These are phyloP conservation scores for Aspergillus pseudoterreus DNA, from an alignment of 2,329 filamentous ascomycete species.

Conservation along the genomic window DNA sequence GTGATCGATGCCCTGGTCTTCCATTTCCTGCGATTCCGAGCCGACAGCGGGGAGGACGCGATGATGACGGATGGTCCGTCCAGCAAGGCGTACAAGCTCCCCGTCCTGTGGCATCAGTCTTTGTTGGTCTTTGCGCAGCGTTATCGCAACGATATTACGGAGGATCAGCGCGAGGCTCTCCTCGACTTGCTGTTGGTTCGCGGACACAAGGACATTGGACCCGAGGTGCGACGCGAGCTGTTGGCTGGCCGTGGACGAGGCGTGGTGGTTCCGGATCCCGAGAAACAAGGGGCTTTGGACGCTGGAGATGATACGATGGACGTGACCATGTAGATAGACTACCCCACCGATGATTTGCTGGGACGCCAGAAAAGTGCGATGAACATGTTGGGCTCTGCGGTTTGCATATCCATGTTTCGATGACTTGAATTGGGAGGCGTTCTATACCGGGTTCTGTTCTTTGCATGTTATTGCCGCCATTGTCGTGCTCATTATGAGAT, in stretches of 20 bases:
- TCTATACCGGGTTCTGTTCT: too few species aligned
- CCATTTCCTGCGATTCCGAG: constrained; percentile 89
- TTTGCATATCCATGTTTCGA: constrained; percentile 2
- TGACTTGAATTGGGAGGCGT: constrained; percentile 3
- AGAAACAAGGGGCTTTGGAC: constrained; percentile 57
- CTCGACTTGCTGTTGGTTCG: constrained; percentile 80
- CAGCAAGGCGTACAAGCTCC: constrained; percentile 60
- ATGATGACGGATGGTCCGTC: constrained; percentile 41
- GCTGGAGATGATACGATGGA: constrained; percentile 91
- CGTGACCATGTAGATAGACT: constrained; percentile 46
- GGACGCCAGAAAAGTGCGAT: background rate
- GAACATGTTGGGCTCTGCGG: background rate
- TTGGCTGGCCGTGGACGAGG: constrained; percentile 84
- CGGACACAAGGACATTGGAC: constrained; percentile 83
- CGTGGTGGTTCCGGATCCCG: constrained; percentile 49
- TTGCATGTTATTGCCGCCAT: too few species aligned
- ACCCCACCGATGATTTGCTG: background rate
- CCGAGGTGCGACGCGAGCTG: constrained; percentile 84
- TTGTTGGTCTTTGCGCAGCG: constrained; percentile 87
- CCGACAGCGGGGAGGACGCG: constrained; percentile 55
- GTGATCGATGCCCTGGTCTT: constrained; percentile 93
- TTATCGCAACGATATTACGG: constrained; percentile 93
- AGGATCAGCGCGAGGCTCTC: constrained; percentile 87
- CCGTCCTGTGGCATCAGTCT: constrained; percentile 95
- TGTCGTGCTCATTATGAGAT: too few species aligned